These are phyloP conservation scores for Dovyalis caffra DNA, from an alignment of 345 rosid genomes.

Conservation along the genomic window DNA sequence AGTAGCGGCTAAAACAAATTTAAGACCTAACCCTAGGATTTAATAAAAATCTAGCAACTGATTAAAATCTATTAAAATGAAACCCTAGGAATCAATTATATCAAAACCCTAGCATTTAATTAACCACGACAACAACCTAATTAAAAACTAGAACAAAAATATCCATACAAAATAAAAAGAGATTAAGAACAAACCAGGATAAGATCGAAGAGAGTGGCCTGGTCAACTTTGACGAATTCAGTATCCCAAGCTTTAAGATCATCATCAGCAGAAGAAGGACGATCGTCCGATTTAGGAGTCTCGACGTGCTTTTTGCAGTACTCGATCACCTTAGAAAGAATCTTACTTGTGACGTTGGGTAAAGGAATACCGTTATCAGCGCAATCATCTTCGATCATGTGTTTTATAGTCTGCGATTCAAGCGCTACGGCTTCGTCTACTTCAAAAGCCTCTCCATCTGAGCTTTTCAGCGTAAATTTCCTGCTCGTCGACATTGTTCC, in stretches of 20 bases:
- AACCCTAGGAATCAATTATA: neutral
- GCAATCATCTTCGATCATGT: constrained; percentile 19
- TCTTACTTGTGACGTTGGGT: constrained; percentile 20
- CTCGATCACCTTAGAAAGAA: constrained; percentile 21
- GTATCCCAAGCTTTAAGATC: constrained; percentile 23
- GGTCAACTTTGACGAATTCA: constrained; percentile 28
- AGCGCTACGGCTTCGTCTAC: constrained; percentile 20
- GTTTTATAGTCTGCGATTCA: constrained; percentile 21
- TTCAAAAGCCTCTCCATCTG: constrained; percentile 19
- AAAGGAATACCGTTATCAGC: constrained; percentile 19
- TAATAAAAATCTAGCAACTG: no score
- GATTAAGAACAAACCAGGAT: constrained; percentile 9
- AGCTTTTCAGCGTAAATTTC: constrained; percentile 15
- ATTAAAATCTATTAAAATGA: no score
- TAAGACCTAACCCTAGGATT: neutral
- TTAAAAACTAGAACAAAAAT: neutral
- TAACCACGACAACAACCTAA: no score
- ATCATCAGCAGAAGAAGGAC: constrained; percentile 1
- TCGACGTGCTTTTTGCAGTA: constrained; percentile 29
- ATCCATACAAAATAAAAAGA: neutral
- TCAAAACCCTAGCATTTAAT: neutral
- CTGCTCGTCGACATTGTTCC: neutral
- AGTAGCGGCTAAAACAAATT: neutral
- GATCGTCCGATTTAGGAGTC: constrained; percentile 25
- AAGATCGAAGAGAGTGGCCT: constrained; percentile 25